Conservation (phyloP, 805 yeast species). For the Candida yuanshanica region DNA sequence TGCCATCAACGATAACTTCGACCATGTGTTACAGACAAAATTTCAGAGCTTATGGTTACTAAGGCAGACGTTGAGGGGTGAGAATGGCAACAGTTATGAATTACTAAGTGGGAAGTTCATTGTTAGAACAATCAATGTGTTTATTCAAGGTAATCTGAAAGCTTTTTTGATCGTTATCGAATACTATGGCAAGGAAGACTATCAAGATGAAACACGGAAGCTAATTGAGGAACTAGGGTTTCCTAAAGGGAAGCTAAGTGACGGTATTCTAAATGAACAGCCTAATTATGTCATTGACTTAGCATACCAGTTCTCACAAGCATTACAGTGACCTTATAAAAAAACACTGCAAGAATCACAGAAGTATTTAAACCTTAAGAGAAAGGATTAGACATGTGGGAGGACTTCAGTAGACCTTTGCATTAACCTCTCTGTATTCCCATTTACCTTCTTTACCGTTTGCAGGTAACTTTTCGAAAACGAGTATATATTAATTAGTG, state of each 20-base stretch:
- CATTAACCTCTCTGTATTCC: too few species aligned
- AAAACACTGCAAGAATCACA: not conserved
- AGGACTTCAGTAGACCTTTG: too few species aligned
- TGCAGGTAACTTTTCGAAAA: too few species aligned
- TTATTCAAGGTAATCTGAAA: conserved; percentile 65
- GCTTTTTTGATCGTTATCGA: conserved; percentile 58
- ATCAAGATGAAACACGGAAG: conserved; percentile 10
- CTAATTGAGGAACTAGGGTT: conserved; percentile 32
- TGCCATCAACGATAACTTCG: conserved; percentile 52
- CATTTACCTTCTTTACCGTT: too few species aligned
- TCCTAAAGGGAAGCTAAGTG: conserved; percentile 34
- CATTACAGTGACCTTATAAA: not conserved
- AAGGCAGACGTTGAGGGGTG: conserved; percentile 65
- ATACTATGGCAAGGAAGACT: conserved; percentile 1
- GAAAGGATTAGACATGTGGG: too few species aligned
- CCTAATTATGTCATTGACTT: conserved; percentile 9
- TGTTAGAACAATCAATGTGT: conserved; percentile 62
- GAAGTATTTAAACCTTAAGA: too few species aligned
- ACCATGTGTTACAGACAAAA: conserved; percentile 45
- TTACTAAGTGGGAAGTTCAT: conserved; percentile 34
- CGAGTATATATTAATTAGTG: too few species aligned
- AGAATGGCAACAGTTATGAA: conserved; percentile 61
- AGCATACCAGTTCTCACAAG: conserved; percentile 8
- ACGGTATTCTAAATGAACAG: conserved; percentile 26
- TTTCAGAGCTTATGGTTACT: conserved; percentile 64